Base-by-base conservation (phyloP, 2,329 filamentous ascomycete genomes). In the Alternaria gansuensis region DNA sequence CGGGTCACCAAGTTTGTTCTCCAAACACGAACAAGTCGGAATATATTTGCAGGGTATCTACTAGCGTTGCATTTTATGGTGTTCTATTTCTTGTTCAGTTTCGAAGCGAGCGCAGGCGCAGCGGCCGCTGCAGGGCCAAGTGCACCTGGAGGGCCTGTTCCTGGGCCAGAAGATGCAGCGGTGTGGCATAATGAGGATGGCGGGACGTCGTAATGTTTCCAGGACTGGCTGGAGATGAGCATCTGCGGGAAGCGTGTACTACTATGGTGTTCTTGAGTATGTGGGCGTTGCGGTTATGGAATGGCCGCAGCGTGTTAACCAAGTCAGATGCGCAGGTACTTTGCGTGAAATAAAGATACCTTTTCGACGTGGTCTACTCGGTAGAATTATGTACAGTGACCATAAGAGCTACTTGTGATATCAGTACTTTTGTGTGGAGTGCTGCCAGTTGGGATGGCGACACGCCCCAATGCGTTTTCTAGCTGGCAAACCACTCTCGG, bases 31-130 rank as follows among this genome's bases (percentile, higher is more conserved):
- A 91, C 90, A 28, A 97, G 93, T 80, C 86, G 96, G 64, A 99
- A 98, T 76, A 77, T 99, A 59, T 99, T 99, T 79, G 95, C 93
- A 0, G 88, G 87, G 10, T 99, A 99, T 78, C 96, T 94, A 77
- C 82, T 97, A 34, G 92, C 88, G 33, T 83, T 99, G 66, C 95
- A 99, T 80, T 73, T 97, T 43, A 80, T 99, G 46, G 89, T 98
- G 2, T 95, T 99, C 73, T 83, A 90, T 67, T 90, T 92, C 77
- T 81, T 98, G 61, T 98, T 94, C 79, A 93, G 89, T 86, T 87
- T 93, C 73, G 91, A 91, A 59, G 86, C 68, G 8, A 62, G 69
- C 14, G 75, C 61, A 13, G 69, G 59, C 26, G 72, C 70, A 17
- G 73, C 65, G 39, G 67, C 65, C 33, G 69, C 67, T 37, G 76